These are phyloP conservation scores for Fusarium xyrophilum DNA, from an alignment of 2,329 filamentous ascomycete species.

Conservation along the genomic window DNA sequence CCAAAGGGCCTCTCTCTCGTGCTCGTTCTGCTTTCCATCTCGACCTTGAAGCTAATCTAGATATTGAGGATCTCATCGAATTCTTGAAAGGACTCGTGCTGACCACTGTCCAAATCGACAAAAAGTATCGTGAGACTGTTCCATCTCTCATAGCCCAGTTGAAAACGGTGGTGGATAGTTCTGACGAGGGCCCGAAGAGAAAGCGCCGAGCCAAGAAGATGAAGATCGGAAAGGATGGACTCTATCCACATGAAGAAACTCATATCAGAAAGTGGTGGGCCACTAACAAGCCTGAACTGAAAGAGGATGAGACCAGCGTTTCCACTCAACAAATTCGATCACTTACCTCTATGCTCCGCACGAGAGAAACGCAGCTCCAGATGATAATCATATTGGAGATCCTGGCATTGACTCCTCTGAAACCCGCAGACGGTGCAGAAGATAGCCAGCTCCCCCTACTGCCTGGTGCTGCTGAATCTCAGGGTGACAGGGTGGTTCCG, in stretches of 20 bases:
- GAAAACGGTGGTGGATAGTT: constrained; percentile 63
- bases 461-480: constrained; percentile 47
- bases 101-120: constrained; percentile 72
- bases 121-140: constrained; percentile 78
- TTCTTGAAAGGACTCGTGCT: constrained; percentile 75
- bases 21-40: constrained; percentile 74
- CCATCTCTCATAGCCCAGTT: constrained; percentile 66
- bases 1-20: constrained; percentile 79
- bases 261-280: constrained; percentile 75
- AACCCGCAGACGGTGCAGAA: constrained; percentile 49
- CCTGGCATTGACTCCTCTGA: constrained; percentile 69
- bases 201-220: constrained; percentile 68
- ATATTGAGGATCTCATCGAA: constrained; percentile 68
- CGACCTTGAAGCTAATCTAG: constrained; percentile 64
- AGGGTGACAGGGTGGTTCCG: constrained; percentile 41
- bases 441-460: constrained; percentile 58
- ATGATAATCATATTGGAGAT: constrained; percentile 82
- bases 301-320: constrained; percentile 56
- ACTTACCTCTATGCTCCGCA: constrained; percentile 70
- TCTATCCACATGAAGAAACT: constrained; percentile 71
- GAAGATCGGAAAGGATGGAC: constrained; percentile 70
- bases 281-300: constrained; percentile 59
- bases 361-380: constrained; percentile 80
- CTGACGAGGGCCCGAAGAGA: constrained; percentile 55
- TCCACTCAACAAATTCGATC: constrained; percentile 64